Conservation (phyloP, 2,329 filamentous ascomycete species). For the Colletotrichum abscissum region DNA sequence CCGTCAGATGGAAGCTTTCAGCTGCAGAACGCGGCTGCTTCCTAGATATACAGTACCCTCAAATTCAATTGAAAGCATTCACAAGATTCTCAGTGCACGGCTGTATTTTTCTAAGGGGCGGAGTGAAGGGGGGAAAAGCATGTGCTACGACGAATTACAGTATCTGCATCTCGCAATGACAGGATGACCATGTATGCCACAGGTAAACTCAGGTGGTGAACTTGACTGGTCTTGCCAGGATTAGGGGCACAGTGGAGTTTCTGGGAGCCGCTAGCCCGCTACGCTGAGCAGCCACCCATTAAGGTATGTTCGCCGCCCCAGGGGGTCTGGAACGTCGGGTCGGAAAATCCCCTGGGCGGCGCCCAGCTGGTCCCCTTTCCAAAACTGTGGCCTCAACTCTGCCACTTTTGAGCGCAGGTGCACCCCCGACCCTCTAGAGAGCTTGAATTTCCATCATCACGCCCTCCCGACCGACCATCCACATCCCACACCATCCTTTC, state of each 20-base stretch:
- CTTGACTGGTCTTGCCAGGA: background rate
- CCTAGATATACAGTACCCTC: slow-evolving; percentile 32
- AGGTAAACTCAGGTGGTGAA: background rate
- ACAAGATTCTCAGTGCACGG: background rate
- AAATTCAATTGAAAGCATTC: slow-evolving; percentile 27
- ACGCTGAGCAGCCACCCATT: slow-evolving; percentile 15
- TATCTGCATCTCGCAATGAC: background rate
- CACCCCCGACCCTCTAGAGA: slow-evolving; percentile 17
- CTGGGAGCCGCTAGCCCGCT: background rate
- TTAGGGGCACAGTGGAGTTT: background rate
- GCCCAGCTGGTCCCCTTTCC: slow-evolving; percentile 47
- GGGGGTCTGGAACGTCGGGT: slow-evolving; percentile 31
- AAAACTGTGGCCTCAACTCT: slow-evolving; percentile 59
- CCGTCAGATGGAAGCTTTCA: slow-evolving; percentile 6
- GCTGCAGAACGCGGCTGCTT: slow-evolving; percentile 30
- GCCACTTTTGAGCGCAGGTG: slow-evolving; percentile 38
- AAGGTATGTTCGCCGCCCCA: slow-evolving; percentile 32
- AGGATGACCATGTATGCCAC: slow-evolving; percentile 33
- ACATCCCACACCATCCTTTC: slow-evolving; percentile 34
- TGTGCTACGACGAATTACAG: background rate
- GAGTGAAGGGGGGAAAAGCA: background rate
- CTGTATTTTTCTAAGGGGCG: background rate
- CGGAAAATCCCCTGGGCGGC: slow-evolving; percentile 31
- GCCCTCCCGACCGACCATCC: slow-evolving; percentile 4
- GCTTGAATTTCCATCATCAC: slow-evolving; percentile 27